Conservation (phyloP, 129 eudicot species). For the Artemisia annua region DNA sequence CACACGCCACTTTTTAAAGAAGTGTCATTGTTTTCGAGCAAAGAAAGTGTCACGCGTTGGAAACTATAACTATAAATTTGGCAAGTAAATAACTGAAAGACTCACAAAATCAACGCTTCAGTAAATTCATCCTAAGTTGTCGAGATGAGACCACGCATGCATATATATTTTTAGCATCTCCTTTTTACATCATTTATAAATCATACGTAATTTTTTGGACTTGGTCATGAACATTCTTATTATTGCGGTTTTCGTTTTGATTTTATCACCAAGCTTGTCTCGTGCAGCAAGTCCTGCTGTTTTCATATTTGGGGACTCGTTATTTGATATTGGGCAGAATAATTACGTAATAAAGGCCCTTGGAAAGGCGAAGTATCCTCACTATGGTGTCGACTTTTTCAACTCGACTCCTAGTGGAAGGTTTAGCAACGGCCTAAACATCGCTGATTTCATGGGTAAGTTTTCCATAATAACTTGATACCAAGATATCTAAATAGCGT, state of each 20-base stretch:
- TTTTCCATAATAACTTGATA: background rate
- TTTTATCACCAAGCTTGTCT: conserved; percentile 2
- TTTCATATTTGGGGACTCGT: conserved; percentile 32
- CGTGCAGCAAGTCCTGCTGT: conserved; percentile 18
- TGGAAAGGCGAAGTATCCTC: conserved; percentile 33
- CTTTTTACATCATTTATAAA: background rate
- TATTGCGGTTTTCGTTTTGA: background rate
- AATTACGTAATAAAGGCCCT: conserved; percentile 2
- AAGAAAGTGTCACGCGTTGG: background rate
- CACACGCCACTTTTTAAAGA: background rate
- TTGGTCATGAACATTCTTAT: conserved; percentile 13
- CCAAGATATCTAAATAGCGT: too few relatives aligned
- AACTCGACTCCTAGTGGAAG: conserved; percentile 36
- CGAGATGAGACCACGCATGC: background rate
- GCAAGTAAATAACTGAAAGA: conserved; percentile 4
- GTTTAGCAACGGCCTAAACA: conserved; percentile 32
- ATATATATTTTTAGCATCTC: background rate
- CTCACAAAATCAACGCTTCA: conserved; percentile 11
- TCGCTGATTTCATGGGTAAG: conserved; percentile 32
- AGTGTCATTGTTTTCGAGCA: conserved; percentile 3
- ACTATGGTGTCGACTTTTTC: conserved; percentile 32
- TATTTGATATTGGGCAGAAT: conserved; percentile 30
- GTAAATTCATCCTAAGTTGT: conserved; percentile 4
- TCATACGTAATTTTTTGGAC: background rate
- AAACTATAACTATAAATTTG: background rate